phyloP scores from a whole-genome alignment of 2,329 filamentous ascomycete genomes.

The Fusarium sterilihyphosum region DNA sequence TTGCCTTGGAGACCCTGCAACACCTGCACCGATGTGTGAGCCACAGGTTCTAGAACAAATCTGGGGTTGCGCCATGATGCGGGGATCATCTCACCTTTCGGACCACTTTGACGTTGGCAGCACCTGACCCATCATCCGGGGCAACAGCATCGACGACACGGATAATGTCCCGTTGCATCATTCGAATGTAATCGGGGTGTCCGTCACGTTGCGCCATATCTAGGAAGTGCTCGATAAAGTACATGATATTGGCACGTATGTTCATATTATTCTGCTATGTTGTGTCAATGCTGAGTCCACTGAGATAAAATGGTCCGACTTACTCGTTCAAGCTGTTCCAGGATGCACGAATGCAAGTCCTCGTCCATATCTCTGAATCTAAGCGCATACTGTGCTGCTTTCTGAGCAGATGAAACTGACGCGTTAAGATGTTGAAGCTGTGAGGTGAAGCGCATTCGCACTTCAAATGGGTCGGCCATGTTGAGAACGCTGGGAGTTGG shows the following conservation, averaged over 20 bases:
- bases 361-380: slow-evolving; percentile 96
- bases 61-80: background rate
- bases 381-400: slow-evolving; percentile 93
- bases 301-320: background rate
- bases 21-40: slow-evolving; percentile 57
- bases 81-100: slow-evolving; percentile 69
- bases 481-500: slow-evolving; percentile 21
- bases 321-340: slow-evolving; percentile 91
- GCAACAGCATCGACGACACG: slow-evolving; percentile 92
- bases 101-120: slow-evolving; percentile 93
- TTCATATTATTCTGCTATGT: slow-evolving; percentile 87
- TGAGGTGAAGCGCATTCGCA: slow-evolving; percentile 94
- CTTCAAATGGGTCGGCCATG: slow-evolving; percentile 91
- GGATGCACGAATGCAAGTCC: slow-evolving; percentile 95
- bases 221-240: slow-evolving; percentile 95
- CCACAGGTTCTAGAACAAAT: background rate
- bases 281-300: slow-evolving; percentile 9
- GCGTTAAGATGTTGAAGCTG: slow-evolving; percentile 93
- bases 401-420: slow-evolving; percentile 86
- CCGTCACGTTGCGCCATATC: slow-evolving; percentile 83
- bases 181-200: slow-evolving; percentile 84
- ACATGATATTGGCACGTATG: slow-evolving; percentile 97
- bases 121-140: slow-evolving; percentile 84
- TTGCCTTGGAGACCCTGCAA: slow-evolving; percentile 76
- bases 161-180: slow-evolving; percentile 95